Conservation (phyloP, 805 yeast genomes). For the Myxozyma vanderwaltii region DNA sequence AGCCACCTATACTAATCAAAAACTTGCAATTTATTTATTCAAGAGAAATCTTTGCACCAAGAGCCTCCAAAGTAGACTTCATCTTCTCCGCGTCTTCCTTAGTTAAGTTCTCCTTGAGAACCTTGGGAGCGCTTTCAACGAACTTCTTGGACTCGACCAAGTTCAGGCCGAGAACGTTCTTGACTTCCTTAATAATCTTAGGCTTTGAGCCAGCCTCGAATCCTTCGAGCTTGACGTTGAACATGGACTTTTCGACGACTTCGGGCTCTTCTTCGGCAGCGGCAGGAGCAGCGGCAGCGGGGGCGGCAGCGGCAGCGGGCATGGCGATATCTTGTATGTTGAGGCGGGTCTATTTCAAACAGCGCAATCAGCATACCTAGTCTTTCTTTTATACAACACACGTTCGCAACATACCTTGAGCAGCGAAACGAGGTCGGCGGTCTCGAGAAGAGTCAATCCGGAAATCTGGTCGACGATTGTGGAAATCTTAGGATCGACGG, state of each 20-base stretch:
- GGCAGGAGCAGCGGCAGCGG: constrained; percentile 66
- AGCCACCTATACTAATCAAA: too few species aligned
- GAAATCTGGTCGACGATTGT: constrained; percentile 89
- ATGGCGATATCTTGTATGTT: constrained; percentile 90
- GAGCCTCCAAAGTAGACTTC: constrained; percentile 85
- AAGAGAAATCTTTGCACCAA: constrained; percentile 89
- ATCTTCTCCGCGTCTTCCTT: constrained; percentile 98
- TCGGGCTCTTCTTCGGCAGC: constrained; percentile 75
- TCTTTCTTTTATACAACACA: too few species aligned
- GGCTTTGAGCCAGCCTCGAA: constrained; percentile 96
- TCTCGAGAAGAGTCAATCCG: constrained; percentile 86
- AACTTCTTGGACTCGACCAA: constrained; percentile 97
- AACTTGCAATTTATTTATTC: too few species aligned
- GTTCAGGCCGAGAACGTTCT: constrained; percentile 84
- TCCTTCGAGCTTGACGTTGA: constrained; percentile 86
- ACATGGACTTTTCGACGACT: constrained; percentile 85
- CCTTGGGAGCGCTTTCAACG: constrained; percentile 96
- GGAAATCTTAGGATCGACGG: constrained; percentile 77
- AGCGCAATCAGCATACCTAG: too few species aligned
- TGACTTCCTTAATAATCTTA: constrained; percentile 96
- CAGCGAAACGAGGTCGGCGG: constrained; percentile 77
- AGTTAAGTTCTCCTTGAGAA: constrained; percentile 89
- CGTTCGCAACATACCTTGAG: constrained; percentile 45
- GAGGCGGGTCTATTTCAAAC: constrained; percentile 52
- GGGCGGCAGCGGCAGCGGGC: constrained; percentile 61